Evolutionary conservation across 371 early-diverging fungal species (phyloP), one percentile per base, ranked within the genome.

Genomic region (Smittium mucronatum): DNA sequence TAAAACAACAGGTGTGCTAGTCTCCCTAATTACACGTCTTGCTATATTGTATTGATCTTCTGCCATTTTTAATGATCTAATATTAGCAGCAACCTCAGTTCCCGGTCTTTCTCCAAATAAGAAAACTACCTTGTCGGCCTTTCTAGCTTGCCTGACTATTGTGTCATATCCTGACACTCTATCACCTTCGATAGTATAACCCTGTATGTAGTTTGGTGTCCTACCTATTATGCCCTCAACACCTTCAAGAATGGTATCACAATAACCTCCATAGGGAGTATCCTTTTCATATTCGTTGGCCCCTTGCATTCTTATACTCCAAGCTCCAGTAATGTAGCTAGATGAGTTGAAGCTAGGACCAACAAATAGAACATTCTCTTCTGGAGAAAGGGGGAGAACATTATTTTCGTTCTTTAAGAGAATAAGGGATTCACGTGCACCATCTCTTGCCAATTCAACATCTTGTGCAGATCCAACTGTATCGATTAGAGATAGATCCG

Each of bases 41-140:
- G 75, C 65, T 15, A 79, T 64, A n/a, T 78, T 75, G 8, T 86
- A 73, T 61, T 86, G 87, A 1, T 83, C 82, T 30, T 70, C 63
- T 25, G 84, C 81, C 25, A 87, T 72, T 25, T 70, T 72, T n/a
- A 85, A 71, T 33, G 80, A 76, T 29, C 82, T 76, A 33, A 86
- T 83, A 59, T 87, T 83, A 30, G 87, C 88, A 0, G 59, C 16
- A n/a, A 64, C 66, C 30, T 75, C 75, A 1, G 75, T 78, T 36
- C 70, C 70, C 8, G 75, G 69, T 34, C 70, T 35, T 57, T 76
- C 80, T 70, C 80, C 80, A 15, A 80, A 69, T 0, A 67, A 73
- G 2, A 80, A 63, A n/a, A 75, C 70, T 17, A 78, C 65, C 69
- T 78, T 75, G 69, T 75, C 75, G 0, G 72, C 73, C 58, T 61